A percentile compares a stretch with the other conserved stretches of the same genome.
Evolutionary conservation across 2,329 filamentous ascomycete genomes (phyloP).

Genomic region (Tolypocladium capitatum): DNA sequence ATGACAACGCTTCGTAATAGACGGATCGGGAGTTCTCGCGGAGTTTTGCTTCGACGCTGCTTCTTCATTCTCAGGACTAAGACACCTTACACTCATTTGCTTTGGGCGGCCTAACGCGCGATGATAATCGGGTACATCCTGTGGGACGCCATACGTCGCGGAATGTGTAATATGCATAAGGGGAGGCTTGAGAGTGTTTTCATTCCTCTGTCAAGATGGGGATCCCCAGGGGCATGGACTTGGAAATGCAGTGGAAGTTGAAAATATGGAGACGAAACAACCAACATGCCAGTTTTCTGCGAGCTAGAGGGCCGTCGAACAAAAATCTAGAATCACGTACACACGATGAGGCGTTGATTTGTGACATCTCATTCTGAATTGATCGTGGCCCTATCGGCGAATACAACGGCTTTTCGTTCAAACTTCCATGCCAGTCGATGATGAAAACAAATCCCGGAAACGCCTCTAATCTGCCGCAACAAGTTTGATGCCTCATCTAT

Average conservation of each 20-base stretch:
- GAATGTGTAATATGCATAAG: neutral
- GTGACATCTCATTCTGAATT: neutral
- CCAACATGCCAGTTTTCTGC: neutral
- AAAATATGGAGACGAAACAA: neutral
- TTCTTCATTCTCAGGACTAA: neutral
- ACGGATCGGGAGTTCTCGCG: slow-evolving; percentile 1
- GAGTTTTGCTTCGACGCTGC: neutral
- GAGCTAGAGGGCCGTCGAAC: neutral
- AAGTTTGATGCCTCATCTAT: neutral
- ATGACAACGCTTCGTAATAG: slow-evolving; percentile 1
- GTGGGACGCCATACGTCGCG: neutral
- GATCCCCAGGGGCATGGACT: neutral
- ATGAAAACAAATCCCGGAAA: neutral
- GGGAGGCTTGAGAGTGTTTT: neutral
- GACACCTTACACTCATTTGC: neutral
- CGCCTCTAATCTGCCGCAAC: slow-evolving; percentile 2
- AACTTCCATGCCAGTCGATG: neutral
- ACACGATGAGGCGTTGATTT: neutral
- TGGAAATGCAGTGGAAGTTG: neutral
- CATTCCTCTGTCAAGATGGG: neutral
- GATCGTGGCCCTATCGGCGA: neutral
- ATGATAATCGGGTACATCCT: neutral
- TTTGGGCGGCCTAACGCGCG: neutral
- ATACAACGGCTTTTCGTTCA: neutral
- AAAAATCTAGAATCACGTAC: neutral